Evolutionary conservation across 148 eudicot species (phyloP).

Genomic region (Cornus florida): DNA sequence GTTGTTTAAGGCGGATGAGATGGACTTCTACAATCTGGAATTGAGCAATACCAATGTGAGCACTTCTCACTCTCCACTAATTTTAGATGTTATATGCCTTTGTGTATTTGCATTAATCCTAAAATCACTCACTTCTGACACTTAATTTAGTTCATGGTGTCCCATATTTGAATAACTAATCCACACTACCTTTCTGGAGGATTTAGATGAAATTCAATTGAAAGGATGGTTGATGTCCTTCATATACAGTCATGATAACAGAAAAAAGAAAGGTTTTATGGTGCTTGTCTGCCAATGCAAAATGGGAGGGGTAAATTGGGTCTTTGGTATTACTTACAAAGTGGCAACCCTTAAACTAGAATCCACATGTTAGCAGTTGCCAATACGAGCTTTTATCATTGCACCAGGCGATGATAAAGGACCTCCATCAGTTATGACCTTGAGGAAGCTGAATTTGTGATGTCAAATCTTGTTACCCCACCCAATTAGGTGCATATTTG

Average conservation of each 20-base stretch:
- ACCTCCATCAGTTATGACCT: not conserved
- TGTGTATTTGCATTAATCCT: not conserved
- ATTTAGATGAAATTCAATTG: not conserved
- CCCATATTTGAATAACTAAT: too few relatives aligned
- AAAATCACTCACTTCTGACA: not conserved
- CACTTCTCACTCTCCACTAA: constrained; percentile 1
- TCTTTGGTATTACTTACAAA: too few relatives aligned
- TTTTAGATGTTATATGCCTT: not conserved
- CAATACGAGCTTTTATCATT: too few relatives aligned
- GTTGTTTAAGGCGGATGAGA: constrained; percentile 43
- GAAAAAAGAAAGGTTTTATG: too few relatives aligned
- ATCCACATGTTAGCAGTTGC: too few relatives aligned
- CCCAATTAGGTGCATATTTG: not conserved
- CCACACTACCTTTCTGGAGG: not conserved
- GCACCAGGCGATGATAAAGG: not conserved
- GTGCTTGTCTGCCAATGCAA: too few relatives aligned
- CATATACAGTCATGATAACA: not conserved
- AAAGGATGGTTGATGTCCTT: not conserved
- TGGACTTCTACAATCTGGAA: constrained; percentile 94
- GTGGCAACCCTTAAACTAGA: too few relatives aligned
- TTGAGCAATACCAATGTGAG: constrained; percentile 89
- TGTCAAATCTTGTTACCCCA: not conserved
- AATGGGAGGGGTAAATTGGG: too few relatives aligned
- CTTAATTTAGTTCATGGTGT: not conserved
- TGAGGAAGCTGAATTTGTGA: constrained; percentile 2